These are phyloP conservation scores for Coemansia umbellata DNA, from an alignment of 192 early-diverging fungal genomes.

Conservation along the genomic window DNA sequence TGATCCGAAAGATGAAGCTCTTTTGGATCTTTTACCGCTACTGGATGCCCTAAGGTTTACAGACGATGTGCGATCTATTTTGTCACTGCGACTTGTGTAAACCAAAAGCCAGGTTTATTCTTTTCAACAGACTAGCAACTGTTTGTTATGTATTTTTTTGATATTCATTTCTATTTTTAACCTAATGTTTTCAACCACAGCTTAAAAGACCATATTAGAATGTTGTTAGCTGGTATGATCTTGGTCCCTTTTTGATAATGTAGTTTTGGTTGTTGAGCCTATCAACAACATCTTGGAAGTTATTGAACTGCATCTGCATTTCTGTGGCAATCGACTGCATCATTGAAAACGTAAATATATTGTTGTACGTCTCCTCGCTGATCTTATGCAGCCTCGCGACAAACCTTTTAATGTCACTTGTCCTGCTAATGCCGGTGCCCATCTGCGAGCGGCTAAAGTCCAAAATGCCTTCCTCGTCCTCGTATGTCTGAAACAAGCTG, in stretches of 20 bases:
- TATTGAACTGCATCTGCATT: conserved; percentile 52
- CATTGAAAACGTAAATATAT: conserved; percentile 66
- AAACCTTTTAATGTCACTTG: conserved; percentile 56
- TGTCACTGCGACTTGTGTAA: conserved; percentile 44
- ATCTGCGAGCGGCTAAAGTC: conserved; percentile 62
- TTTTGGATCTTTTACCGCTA: conserved; percentile 58
- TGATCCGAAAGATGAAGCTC: conserved; percentile 62
- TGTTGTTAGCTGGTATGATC: conserved; percentile 59
- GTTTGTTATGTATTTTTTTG: not conserved
- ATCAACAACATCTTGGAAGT: conserved; percentile 67
- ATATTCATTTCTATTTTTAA: not conserved
- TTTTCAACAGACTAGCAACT: too few species aligned
- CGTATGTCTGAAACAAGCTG: conserved; percentile 58
- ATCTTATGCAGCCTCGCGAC: conserved; percentile 59
- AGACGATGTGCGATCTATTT: conserved; percentile 62
- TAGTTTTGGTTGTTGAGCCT: conserved; percentile 71
- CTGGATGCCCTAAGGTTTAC: conserved; percentile 56
- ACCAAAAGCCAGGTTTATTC: too few species aligned
- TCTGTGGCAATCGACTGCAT: conserved; percentile 56
- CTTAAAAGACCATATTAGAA: too few species aligned
- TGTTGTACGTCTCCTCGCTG: conserved; percentile 57
- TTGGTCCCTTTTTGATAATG: conserved; percentile 65
- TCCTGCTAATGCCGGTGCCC: conserved; percentile 55
- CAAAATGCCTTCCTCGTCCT: conserved; percentile 55
- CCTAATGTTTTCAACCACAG: not conserved